A percentile compares a stretch with the other conserved stretches of the same genome.
phyloP scores from a whole-genome alignment of 768 basidiomycete species.

The Suillus sp. region DNA sequence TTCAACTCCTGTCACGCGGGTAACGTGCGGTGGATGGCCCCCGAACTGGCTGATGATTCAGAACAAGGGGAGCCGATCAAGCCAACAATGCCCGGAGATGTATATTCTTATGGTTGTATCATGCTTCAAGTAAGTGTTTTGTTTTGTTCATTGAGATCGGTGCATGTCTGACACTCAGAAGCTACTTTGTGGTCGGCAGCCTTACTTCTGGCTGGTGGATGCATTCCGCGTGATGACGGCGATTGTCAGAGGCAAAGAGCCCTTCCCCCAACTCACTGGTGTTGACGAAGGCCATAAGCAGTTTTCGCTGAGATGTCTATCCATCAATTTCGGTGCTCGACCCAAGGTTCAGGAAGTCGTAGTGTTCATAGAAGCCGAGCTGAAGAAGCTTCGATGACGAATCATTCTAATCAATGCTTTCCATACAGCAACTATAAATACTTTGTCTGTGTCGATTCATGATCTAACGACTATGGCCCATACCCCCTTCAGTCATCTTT shows the following conservation, averaged over 20 bases:
- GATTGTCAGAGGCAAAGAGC: too few relatives aligned
- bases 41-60: conserved; percentile 31
- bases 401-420: not conserved
- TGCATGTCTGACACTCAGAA: not conserved
- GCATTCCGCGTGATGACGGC: not conserved
- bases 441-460: not conserved
- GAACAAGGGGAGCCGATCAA: not conserved
- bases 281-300: not conserved
- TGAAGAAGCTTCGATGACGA: not conserved
- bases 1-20: conserved; percentile 16
- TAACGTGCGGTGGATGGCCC: conserved; percentile 19
- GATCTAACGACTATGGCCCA: not conserved
- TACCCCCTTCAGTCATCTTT: not conserved
- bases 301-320: not conserved
- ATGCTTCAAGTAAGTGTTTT: conserved; percentile 21
- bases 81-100: conserved; percentile 33
- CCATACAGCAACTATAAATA: not conserved
- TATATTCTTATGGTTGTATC: conserved; percentile 45
- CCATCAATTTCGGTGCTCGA: not conserved
- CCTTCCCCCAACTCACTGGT: not conserved
- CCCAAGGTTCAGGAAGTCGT: not conserved
- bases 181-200: not conserved
- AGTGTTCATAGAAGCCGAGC: not conserved
- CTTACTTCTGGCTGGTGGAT: accelerated
- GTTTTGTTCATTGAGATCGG: conserved; percentile 6